These are phyloP conservation scores for Pseudofabraea citricarpa DNA, from an alignment of 2,329 filamentous ascomycete species.

Conservation along the genomic window DNA sequence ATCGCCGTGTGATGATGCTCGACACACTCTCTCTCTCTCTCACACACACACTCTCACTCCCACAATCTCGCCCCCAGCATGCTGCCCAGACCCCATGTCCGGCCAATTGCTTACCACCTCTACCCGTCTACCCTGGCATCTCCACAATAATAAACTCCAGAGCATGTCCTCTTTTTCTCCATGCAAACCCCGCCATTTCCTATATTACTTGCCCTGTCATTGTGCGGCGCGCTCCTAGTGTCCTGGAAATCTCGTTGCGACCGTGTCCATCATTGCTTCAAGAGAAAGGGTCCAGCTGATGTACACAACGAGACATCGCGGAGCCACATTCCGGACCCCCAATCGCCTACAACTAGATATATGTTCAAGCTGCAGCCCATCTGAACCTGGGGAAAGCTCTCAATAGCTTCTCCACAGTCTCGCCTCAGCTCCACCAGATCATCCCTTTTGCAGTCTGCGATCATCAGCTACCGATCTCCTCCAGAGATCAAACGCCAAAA, in stretches of 20 bases:
- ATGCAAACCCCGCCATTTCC: constrained; percentile 27
- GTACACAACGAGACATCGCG: constrained; percentile 12
- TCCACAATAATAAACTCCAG: constrained; percentile 20
- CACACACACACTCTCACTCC: not conserved
- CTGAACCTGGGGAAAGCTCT: constrained; percentile 14
- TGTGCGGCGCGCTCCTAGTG: constrained; percentile 18
- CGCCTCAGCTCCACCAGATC: constrained; percentile 6
- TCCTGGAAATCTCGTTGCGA: constrained; percentile 8
- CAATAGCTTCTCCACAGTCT: constrained; percentile 13
- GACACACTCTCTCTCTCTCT: no score
- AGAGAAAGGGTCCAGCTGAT: constrained; percentile 23
- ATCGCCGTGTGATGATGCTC: constrained; percentile 5
- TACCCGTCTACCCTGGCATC: constrained; percentile 14
- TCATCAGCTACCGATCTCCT: no score
- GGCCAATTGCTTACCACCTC: not conserved
- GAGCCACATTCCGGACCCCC: constrained; percentile 14
- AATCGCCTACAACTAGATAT: no score
- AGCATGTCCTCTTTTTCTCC: constrained; percentile 19
- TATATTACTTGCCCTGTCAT: constrained; percentile 20
- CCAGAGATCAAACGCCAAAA: no score
- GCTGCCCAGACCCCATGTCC: no score
- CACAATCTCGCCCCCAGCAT: not conserved
- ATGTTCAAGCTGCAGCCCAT: not conserved
- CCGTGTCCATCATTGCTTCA: constrained; percentile 17
- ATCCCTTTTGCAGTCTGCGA: not conserved